Base-by-base conservation (phyloP, 768 basidiomycete species). In the Omphalotus guepiniiformis region DNA sequence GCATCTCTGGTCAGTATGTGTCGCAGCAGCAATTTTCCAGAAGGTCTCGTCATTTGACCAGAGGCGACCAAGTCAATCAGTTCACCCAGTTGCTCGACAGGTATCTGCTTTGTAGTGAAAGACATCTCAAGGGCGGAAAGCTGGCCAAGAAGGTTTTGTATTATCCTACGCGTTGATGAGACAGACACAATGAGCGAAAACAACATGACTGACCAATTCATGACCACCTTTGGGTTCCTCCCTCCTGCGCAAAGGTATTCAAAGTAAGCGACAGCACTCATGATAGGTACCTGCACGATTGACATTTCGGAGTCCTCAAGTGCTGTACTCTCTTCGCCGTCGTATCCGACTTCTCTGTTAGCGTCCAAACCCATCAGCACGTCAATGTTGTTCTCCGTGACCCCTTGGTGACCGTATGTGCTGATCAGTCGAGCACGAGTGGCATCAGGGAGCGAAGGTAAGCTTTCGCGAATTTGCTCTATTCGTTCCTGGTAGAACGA, bases 121-220 rank as follows among this genome's bases (percentile, higher is more conserved):
- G 73, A 71, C 38, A 76, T 70, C 34, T 78, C 75, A 25, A 73
- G 67, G 2, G 74, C 72, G 1, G 83, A 69, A 2, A 97, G 73
- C 53, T 87, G 85, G 0, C 92, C 92, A 2, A 94, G 68, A 0
- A 96, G 73, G 51, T 94, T 90, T 50, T 98, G 89, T 3, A 82
- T 82, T 66, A 97, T 79, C 93, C 93, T 95, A 58, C 53, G 54
- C 23, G 13, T n/a, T 35, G n/a, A 29, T 39, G 29, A 18, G 30
- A n/a, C 7, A 21, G 23, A 39, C 55, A 69, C 15, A 21, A 16
- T 15, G 19, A 6, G 45, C 47, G 26, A n/a, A 25, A 6, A 16
- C 40, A 18, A 19, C 12, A 35, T 25, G 25, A 60, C 78, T 51
- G 48, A 93, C 95, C 93, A 98, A 60, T 97, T 97, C 15, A 85